Evolutionary conservation across 2,329 filamentous ascomycete genomes (phyloP).

Genomic region (Epichloe sibirici): DNA sequence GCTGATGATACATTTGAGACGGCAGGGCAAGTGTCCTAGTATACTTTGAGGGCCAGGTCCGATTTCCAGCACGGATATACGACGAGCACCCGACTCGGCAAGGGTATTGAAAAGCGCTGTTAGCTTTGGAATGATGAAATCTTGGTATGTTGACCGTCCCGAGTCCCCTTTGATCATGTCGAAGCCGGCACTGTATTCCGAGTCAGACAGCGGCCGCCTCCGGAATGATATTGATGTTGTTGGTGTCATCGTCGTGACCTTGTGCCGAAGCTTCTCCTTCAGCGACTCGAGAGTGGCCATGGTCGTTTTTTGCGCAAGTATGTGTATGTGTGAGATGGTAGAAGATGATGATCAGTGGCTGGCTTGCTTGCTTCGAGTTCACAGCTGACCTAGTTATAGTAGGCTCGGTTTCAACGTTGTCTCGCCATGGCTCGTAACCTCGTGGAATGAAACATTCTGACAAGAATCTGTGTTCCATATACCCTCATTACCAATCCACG

Average conservation of each 20-base stretch:
- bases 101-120: slow-evolving; percentile 16
- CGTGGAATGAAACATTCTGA: too few relatives aligned
- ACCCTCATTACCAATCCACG: too few relatives aligned
- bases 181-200: slow-evolving; percentile 37
- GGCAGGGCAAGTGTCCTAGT: slow-evolving; percentile 33
- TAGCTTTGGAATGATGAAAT: not conserved
- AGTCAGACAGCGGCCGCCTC: slow-evolving; percentile 29
- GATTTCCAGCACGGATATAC: slow-evolving; percentile 45
- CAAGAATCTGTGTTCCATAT: too few relatives aligned
- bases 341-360: too few relatives aligned
- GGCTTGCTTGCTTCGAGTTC: too few relatives aligned
- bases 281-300: not conserved
- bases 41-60: slow-evolving; percentile 45
- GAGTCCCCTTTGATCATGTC: slow-evolving; percentile 24
- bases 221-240: slow-evolving; percentile 8
- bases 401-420: too few relatives aligned
- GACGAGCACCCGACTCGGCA: slow-evolving; percentile 24
- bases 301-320: not conserved
- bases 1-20: slow-evolving; percentile 22
- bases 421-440: too few relatives aligned
- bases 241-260: too few relatives aligned
- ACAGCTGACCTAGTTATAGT: too few relatives aligned
- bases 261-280: not conserved
- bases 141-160: slow-evolving; percentile 14
- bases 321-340: too few relatives aligned